Percentiles rank a stretch among this genome's conserved stretches.
Conservation (phyloP, 2,329 filamentous ascomycete genomes). For the Aspergillus uvarum region DNA sequence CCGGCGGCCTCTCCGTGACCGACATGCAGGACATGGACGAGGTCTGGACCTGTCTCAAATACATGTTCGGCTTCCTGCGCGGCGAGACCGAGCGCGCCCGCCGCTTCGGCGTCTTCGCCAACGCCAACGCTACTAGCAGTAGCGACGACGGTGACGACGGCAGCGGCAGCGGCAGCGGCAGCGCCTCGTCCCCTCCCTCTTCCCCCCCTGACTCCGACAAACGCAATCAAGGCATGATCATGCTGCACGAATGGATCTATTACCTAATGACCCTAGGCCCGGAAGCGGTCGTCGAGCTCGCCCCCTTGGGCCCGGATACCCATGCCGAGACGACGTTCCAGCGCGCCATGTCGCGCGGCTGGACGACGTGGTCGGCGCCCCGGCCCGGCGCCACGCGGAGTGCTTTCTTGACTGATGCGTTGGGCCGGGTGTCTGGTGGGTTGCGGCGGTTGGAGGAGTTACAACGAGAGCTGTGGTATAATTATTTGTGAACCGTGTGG, state of each 20-base stretch:
- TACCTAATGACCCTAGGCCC: conserved; percentile 5
- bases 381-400: not conserved
- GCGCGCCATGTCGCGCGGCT: conserved; percentile 7
- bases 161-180: no score
- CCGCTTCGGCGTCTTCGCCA: conserved; percentile 4
- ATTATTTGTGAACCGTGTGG: not conserved
- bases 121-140: not conserved
- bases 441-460: conserved; percentile 7
- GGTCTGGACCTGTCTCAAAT: conserved; percentile 7
- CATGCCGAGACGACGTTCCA: conserved; percentile 5
- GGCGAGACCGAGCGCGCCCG: conserved; percentile 6
- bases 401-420: conserved; percentile 5
- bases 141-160: not conserved
- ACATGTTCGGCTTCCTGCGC: conserved; percentile 7
- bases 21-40: conserved; percentile 10
- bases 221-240: not conserved
- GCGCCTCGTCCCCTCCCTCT: not conserved
- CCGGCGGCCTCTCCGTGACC: not conserved
- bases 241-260: conserved; percentile 8
- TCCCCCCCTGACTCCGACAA: not conserved
- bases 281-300: conserved; percentile 7
- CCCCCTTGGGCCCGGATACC: conserved; percentile 5
- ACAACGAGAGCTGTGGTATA: conserved; percentile 2
- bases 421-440: conserved; percentile 5
- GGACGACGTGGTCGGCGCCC: conserved; percentile 7